These are phyloP conservation scores for Candida coquimbonensis DNA, from an alignment of 805 yeast species.

Conservation along the genomic window DNA sequence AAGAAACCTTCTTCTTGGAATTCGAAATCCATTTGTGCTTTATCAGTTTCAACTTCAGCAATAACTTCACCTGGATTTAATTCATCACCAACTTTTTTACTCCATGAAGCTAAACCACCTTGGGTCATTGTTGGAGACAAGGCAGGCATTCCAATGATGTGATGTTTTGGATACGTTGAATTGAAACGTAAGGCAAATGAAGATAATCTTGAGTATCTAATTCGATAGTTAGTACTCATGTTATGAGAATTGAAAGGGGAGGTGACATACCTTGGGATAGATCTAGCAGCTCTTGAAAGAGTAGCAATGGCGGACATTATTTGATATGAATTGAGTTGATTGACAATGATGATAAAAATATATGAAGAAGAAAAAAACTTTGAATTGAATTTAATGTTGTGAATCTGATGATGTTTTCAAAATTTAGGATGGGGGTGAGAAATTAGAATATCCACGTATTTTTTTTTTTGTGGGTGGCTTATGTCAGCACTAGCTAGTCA, in stretches of 20 bases:
- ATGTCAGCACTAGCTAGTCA: too few species aligned
- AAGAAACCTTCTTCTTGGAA: slow-evolving; percentile 94
- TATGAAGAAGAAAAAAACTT: too few species aligned
- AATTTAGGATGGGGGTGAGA: too few species aligned
- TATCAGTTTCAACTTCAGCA: slow-evolving; percentile 96
- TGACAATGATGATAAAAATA: too few species aligned
- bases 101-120: slow-evolving; percentile 88
- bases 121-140: slow-evolving; percentile 99
- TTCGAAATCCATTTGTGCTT: slow-evolving; percentile 97
- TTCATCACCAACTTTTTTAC: slow-evolving; percentile 82
- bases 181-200: slow-evolving; percentile 19
- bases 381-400: background rate
- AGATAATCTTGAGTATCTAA: slow-evolving; percentile 16
- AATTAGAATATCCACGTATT: too few species aligned
- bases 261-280: slow-evolving; percentile 14
- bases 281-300: slow-evolving; percentile 12
- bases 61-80: slow-evolving; percentile 88
- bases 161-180: slow-evolving; percentile 63
- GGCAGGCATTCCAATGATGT: slow-evolving; percentile 95
- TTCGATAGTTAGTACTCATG: too few species aligned
- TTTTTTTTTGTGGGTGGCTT: too few species aligned
- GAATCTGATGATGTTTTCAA: slow-evolving; percentile 1
- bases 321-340: too few species aligned
- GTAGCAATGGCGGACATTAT: slow-evolving; percentile 17
- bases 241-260: too few species aligned